Base-by-base conservation (phyloP, 2,329 filamentous ascomycete genomes). In the Pestalotiopsis sp. region DNA sequence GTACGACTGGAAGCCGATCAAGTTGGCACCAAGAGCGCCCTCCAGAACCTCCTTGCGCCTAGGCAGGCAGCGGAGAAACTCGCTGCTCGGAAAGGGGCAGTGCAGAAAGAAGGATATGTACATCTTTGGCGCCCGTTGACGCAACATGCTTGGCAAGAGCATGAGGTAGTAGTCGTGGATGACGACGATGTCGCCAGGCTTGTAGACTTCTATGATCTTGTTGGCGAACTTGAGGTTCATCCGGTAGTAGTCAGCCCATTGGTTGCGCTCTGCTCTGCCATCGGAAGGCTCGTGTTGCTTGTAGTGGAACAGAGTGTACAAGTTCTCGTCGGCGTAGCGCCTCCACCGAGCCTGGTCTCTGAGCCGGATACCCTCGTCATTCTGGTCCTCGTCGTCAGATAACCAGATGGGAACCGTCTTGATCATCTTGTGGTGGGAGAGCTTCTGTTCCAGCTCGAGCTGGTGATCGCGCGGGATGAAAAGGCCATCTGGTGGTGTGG, bases 81-180 rank as follows among this genome's bases (percentile, higher is more conserved):
- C 96, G 85, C 94, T 97, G 81, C 94, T 97, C 41, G 95, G 95
- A 81, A 98, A 98, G 0, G 95, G 95, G 61, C 94, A 92, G 81
- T 98, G 95, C 61, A 98, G 85, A 84, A 94, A 98, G 84, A 98
- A 98, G 67, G 94, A 92, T 77, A 98, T 95, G 83, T 97, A 97
- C 81, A 97, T 93, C 79, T 94, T 93, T 4, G 94, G 93, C 20
- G 95, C 85, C 57, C 92, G 90, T 79, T 97, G 94, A 62, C 95
- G 91, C 69, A 98, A 84, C 84, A 98, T 90, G 81, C 91, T 94
- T 2, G 96, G 95, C 4, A 98, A 88, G 27, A 98, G 86, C 80
- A 98, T 90, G 62, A 98, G 88, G 78, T 97, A 95, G 80, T 97
- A 98, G 81, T 98, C 95, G 79, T 98, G 95, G 67, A 98, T 90